These are phyloP conservation scores for Mycena vulgaris DNA, from an alignment of 768 basidiomycete species.

Conservation along the genomic window DNA sequence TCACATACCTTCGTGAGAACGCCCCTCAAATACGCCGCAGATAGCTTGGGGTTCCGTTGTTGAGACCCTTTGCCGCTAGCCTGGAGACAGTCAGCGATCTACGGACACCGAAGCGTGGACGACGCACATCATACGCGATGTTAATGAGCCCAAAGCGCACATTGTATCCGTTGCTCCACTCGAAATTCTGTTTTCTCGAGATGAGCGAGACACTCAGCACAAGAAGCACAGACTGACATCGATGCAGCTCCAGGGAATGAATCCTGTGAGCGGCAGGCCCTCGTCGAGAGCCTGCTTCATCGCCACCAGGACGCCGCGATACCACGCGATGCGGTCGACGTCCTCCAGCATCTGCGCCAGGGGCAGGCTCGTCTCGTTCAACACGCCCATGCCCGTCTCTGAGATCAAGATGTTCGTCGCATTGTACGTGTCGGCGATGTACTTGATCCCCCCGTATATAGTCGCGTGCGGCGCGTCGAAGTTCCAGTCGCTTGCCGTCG, in stretches of 20 bases:
- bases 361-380: slow-evolving; percentile 54
- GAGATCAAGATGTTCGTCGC: slow-evolving; percentile 48
- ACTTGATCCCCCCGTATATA: slow-evolving; percentile 39
- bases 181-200: slow-evolving; percentile 55
- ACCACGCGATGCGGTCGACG: slow-evolving; percentile 59
- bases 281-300: slow-evolving; percentile 56
- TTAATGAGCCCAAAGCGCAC: slow-evolving; percentile 63
- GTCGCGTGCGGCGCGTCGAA: slow-evolving; percentile 37
- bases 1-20: slow-evolving; percentile 26
- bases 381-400: slow-evolving; percentile 62
- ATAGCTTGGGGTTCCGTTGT: slow-evolving; percentile 35
- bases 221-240: slow-evolving; percentile 22
- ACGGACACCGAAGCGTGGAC: too few relatives aligned
- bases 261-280: slow-evolving; percentile 53
- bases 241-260: slow-evolving; percentile 57
- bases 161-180: slow-evolving; percentile 62
- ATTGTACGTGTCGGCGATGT: slow-evolving; percentile 30
- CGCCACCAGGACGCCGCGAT: slow-evolving; percentile 52
- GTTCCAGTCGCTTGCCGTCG: slow-evolving; percentile 40
- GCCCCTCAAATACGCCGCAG: slow-evolving; percentile 30
- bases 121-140: slow-evolving; percentile 47
- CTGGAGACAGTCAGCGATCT: slow-evolving; percentile 6
- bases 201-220: background rate
- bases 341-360: slow-evolving; percentile 54
- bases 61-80: slow-evolving; percentile 37